These are phyloP conservation scores for rapeseed (Brassica napus) DNA, from an alignment of 345 rosid species.

Conservation along the genomic window DNA sequence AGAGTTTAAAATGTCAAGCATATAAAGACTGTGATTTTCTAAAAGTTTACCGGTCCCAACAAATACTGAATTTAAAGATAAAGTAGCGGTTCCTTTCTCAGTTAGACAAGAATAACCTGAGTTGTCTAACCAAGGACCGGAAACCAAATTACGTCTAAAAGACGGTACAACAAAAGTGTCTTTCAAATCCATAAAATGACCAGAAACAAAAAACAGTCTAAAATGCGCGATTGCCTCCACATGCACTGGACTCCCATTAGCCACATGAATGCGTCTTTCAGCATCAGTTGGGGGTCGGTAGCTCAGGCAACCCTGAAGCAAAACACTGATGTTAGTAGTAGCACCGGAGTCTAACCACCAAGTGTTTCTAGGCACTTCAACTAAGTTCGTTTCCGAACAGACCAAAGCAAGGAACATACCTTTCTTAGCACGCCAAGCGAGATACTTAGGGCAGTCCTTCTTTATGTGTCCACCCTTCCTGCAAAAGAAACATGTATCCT, in stretches of 20 bases:
- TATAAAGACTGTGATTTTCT: background rate
- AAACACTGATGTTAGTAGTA: background rate
- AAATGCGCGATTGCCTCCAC: background rate
- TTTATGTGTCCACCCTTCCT: background rate
- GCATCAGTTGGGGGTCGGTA: background rate
- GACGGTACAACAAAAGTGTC: background rate
- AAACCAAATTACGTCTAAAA: background rate
- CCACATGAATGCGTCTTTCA: slow-evolving; percentile 11
- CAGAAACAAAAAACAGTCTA: background rate
- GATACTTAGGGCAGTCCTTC: background rate
- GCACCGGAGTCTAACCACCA: background rate
- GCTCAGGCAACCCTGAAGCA: background rate
- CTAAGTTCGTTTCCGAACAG: background rate
- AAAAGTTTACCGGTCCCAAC: background rate
- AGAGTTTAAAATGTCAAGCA: background rate
- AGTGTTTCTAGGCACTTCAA: background rate
- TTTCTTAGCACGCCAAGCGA: background rate
- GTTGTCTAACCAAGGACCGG: background rate
- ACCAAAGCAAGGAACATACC: background rate
- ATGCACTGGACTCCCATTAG: background rate
- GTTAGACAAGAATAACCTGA: background rate
- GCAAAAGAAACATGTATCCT: background rate
- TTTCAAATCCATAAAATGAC: slow-evolving; percentile 13
- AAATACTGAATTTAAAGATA: background rate
- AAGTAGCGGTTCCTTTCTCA: background rate